phyloP scores from a whole-genome alignment of 352 stramenopile species.

The Pythium rishiriense region DNA sequence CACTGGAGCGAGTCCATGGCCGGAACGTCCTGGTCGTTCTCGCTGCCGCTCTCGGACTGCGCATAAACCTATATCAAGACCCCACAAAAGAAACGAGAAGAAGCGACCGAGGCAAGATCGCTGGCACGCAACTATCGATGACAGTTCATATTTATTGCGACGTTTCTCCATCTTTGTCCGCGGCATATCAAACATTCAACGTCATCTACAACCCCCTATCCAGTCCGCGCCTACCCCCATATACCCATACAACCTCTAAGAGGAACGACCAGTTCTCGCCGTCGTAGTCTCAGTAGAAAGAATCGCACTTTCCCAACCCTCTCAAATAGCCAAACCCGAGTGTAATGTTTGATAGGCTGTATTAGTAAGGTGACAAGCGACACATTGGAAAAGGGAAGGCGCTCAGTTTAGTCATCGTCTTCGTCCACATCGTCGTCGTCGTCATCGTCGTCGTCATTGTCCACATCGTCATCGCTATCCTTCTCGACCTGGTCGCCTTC shows the following conservation, averaged over 20 bases:
- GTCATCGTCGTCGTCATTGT: constrained; percentile 29
- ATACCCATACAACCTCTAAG: neutral
- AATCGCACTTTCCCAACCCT: neutral
- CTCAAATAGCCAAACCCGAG: neutral
- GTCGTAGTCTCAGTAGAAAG: neutral
- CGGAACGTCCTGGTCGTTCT: constrained; percentile 61
- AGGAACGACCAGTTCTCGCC: neutral
- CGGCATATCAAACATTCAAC: neutral
- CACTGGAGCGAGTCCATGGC: constrained; percentile 57
- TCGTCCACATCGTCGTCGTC: constrained; percentile 33
- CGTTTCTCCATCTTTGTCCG: constrained; percentile 7
- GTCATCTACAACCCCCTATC: neutral
- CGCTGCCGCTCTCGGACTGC: constrained; percentile 48
- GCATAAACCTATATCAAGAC: constrained; percentile 22
- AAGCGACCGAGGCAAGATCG: neutral
- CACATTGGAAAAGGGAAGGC: neutral
- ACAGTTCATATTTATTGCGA: constrained; percentile 19
- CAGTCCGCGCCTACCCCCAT: neutral
- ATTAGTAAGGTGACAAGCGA: neutral
- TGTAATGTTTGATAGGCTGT: neutral
- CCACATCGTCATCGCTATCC: constrained; percentile 32
- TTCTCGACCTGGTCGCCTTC: constrained; percentile 41
- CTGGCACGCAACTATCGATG: neutral
- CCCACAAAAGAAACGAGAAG: neutral
- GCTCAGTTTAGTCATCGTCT: constrained; percentile 11